Evolutionary conservation across 2,329 filamentous ascomycete genomes (phyloP), one percentile per base, ranked within the genome.

Genomic region (Gnomoniopsis smithogilvyi): DNA sequence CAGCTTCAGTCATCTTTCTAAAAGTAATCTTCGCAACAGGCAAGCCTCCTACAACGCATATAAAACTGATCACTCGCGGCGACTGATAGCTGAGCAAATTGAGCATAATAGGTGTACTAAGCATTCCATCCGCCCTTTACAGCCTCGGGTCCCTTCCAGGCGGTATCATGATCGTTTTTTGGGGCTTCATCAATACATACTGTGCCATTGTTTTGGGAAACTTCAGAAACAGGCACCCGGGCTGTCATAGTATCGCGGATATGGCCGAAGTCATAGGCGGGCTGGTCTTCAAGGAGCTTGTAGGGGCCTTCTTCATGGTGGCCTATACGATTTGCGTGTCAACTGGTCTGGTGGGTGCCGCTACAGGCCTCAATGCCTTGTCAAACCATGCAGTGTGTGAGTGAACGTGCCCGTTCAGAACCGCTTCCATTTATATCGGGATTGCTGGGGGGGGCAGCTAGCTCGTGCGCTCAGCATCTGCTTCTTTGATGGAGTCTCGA

Each of bases 1-100:
- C 76, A 21, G 78, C 80, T 2, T 70, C 78, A 3, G 72, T 82
- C 24, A 82, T 84, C 62, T 81, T 84, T 58, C 67, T 82, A 21
- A 83, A 83, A 69, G 41, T 52, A 43, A n/a, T 30, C 38, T 36
- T 19, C 10, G n/a, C 17, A 22, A 26, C 46, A 26, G 30, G 8
- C 17, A 17, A 48, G 12, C 17, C 11, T 19, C 14, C 11, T 6
- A 4, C 45, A 21, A 19, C 10, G 11, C 45, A 19, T 6, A 21
- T 6, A 4, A 12, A 22, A 19, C 17, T 47, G 45, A 4, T 47
- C 38, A 41, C 15, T 4, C n/a, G n/a, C n/a, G n/a, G n/a, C 38
- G 12, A 6, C 4, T 15, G 38, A 41, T 41, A 41, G 12, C 38
- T 41, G 12, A 15, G 15, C 12, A 15, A 46, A 14, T 6, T 12